Percentiles rank a stretch among this genome's conserved stretches.
Evolutionary conservation across 805 yeast species (phyloP).

Genomic region (Metschnikowia anglica): DNA sequence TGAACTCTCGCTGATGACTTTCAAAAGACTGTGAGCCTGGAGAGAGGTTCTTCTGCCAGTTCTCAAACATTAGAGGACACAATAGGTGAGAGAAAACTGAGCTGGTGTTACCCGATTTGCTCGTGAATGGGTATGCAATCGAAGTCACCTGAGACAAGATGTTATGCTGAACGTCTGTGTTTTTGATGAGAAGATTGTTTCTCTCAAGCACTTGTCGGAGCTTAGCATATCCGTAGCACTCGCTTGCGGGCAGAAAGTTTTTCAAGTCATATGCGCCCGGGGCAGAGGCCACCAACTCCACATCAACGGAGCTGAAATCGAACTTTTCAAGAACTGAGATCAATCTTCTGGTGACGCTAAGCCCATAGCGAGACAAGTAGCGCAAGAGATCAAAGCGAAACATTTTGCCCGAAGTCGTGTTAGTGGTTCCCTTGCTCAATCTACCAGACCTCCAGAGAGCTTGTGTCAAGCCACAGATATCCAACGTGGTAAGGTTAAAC

Average conservation of each 20-base stretch:
- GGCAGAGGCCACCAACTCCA: conserved; percentile 54
- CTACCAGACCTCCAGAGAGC: conserved; percentile 64
- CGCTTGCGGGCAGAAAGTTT: conserved; percentile 18
- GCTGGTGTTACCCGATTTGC: conserved; percentile 24
- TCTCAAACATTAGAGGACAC: conserved; percentile 43
- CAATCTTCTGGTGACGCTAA: conserved; percentile 26
- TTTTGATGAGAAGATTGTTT: conserved; percentile 29
- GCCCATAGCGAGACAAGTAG: conserved; percentile 47
- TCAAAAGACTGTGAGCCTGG: conserved; percentile 28
- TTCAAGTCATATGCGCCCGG: conserved; percentile 41
- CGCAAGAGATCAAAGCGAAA: conserved; percentile 47
- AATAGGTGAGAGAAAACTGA: conserved; percentile 50
- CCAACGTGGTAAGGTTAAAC: conserved; percentile 55
- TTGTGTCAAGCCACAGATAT: conserved; percentile 59
- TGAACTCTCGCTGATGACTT: conserved; percentile 24
- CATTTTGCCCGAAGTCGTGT: conserved; percentile 3
- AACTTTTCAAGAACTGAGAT: conserved; percentile 29
- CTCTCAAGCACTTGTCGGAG: conserved; percentile 41
- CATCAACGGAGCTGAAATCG: conserved; percentile 49
- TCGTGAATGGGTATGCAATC: conserved; percentile 45
- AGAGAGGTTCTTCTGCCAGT: conserved; percentile 22
- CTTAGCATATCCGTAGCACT: conserved; percentile 49
- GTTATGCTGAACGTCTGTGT: conserved; percentile 22
- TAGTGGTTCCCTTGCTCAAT: conserved; percentile 19
- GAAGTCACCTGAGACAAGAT: conserved; percentile 49